Evolutionary conservation across 2,329 filamentous ascomycete species (phyloP).

Genomic region (Phaeosphaeria sp.): DNA sequence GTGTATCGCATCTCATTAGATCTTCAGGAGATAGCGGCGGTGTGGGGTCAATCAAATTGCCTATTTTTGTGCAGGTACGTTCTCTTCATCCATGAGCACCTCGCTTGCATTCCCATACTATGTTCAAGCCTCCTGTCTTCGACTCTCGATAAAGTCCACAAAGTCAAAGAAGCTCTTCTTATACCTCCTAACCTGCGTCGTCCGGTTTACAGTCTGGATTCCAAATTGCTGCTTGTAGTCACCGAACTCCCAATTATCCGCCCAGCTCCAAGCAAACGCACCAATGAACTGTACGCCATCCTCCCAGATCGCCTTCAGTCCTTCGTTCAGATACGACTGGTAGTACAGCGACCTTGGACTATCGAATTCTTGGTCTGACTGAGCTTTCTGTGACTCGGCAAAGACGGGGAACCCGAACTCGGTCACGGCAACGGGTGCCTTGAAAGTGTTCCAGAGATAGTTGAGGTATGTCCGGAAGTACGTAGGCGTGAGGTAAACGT

Average conservation of each 20-base stretch:
- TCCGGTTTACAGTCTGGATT: constrained; percentile 63
- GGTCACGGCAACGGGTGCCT: constrained; percentile 55
- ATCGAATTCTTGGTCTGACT: constrained; percentile 62
- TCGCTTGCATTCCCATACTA: neutral
- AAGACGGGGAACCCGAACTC: constrained; percentile 67
- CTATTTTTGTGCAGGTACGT: no score
- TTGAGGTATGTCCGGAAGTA: constrained; percentile 64
- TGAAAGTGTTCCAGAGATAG: constrained; percentile 68
- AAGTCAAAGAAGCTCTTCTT: constrained; percentile 67
- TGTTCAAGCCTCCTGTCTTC: constrained; percentile 15
- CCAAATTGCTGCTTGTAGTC: constrained; percentile 60
- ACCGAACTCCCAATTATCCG: constrained; percentile 66
- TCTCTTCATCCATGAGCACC: neutral
- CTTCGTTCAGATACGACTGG: constrained; percentile 61
- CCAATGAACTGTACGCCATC: constrained; percentile 64
- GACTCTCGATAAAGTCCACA: constrained; percentile 58
- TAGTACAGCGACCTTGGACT: constrained; percentile 63
- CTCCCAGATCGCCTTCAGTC: constrained; percentile 63
- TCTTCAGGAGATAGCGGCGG: no score
- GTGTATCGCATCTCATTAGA: no score
- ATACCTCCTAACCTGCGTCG: constrained; percentile 58
- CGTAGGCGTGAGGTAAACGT: constrained; percentile 65
- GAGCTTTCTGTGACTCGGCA: constrained; percentile 52
- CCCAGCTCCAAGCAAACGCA: constrained; percentile 60
- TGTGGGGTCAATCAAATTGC: no score